A percentile compares a stretch with the other conserved stretches of the same genome.
phyloP scores from a whole-genome alignment of 306 rosid species.

The Cucumis cinereus region DNA sequence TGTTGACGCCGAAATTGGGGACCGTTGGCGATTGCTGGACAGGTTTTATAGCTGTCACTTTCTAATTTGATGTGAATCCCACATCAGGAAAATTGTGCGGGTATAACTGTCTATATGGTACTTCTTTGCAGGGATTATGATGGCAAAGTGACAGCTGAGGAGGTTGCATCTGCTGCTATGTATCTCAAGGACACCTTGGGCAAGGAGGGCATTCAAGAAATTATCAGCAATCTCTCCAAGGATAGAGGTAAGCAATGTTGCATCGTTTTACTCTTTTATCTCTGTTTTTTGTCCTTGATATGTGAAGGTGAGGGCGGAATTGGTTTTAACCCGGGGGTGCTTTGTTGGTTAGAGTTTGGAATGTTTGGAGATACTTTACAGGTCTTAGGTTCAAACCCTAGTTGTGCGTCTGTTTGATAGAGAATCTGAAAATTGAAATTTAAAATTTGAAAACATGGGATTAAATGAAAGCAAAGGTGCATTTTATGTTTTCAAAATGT shows the following conservation, averaged over 20 bases:
- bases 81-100: background rate
- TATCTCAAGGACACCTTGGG: constrained; percentile 81
- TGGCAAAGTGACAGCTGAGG: constrained; percentile 95
- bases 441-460: too few relatives aligned
- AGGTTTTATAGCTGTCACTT: constrained; percentile 29
- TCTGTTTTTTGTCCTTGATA: background rate
- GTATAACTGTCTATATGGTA: background rate
- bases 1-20: constrained; percentile 91
- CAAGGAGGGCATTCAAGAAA: constrained; percentile 92
- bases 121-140: constrained; percentile 59
- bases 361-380: background rate
- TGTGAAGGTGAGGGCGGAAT: background rate
- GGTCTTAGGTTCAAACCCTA: background rate
- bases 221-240: constrained; percentile 79
- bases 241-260: constrained; percentile 41
- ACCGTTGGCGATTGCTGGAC: constrained; percentile 75
- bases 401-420: background rate
- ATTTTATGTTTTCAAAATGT: too few relatives aligned
- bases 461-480: too few relatives aligned
- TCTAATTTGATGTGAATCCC: background rate
- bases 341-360: background rate
- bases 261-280: background rate
- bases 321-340: background rate
- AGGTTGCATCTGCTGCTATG: constrained; percentile 89
- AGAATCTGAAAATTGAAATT: too few relatives aligned